Evolutionary conservation across 129 eudicot species (phyloP), one percentile per base, ranked within the genome.

Genomic region (Ambrosia trifida): DNA sequence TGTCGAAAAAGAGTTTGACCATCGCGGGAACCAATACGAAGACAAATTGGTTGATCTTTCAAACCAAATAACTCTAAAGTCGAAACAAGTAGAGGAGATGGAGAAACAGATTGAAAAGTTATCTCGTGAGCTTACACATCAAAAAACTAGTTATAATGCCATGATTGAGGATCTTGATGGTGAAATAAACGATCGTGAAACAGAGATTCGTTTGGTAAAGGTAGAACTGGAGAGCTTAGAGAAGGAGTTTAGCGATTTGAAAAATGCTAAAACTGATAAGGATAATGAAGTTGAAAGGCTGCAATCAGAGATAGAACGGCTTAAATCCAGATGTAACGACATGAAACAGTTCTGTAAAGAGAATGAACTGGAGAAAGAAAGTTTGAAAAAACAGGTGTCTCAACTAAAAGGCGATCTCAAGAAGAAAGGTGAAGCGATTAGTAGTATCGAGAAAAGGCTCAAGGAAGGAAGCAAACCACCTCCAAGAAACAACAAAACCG

Each of bases 351-450:
- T 82, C 43, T 49, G 73, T 35, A 51, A 69, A 12, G 87, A 83
- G 70, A 76, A 83, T 66, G 93, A 87, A 64, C 44, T 17, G 38
- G 93, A 89, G 79, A 89, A 86, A 62, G 98, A 85, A 57, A 76
- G 76, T 66, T 58, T 83, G 49, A 82, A 79, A 78, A 90, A 81
- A 61, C 96, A 90, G 50, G 85, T 88, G 36, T 60, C 68, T 66
- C 88, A 80, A 49, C 61, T 88, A 35, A 95, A 81, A 79, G 72
- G 69, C 14, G 96, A 88, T 52, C 63, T 95, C 19, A 86, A 83
- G 83, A 90, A 88, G 80, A 87, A 80, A 79, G 99, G 86, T 38
- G 98, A 94, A 63, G 80, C 87, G 8, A 57, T 79, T 41, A 71
- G 64, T 53, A 66, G 61, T 35, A 64, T 83, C 7, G 95, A 93